Percentiles rank a stretch among this genome's conserved stretches.
Conservation (phyloP, 78 protist genomes). For the Dictyostelium purpureum region DNA sequence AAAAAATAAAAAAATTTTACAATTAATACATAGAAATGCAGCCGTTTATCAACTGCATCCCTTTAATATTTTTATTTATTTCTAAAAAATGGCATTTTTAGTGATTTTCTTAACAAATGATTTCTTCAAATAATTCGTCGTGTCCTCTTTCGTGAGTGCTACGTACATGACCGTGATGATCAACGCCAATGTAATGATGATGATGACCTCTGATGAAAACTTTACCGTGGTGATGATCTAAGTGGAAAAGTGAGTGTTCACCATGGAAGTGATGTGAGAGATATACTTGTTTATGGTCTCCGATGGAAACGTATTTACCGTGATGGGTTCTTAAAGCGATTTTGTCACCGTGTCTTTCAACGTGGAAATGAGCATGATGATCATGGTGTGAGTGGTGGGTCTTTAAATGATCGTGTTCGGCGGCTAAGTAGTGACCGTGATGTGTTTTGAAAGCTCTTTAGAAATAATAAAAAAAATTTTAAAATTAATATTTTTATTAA, state of each 20-base stretch:
- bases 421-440: not conserved
- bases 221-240: not conserved
- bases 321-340: not conserved
- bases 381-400: slow-evolving; percentile 4
- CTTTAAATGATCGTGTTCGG: not conserved
- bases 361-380: not conserved
- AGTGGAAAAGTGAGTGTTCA: slow-evolving; percentile 5
- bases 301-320: slow-evolving; percentile 11
- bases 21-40: no score
- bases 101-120: not conserved
- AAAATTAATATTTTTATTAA: not conserved
- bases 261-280: slow-evolving; percentile 7
- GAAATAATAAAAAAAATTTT: not conserved
- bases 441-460: slow-evolving; percentile 14
- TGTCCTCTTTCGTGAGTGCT: not conserved
- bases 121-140: not conserved
- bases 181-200: not conserved
- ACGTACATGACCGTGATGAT: slow-evolving; percentile 1
- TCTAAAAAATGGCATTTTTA: no score
- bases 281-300: slow-evolving; percentile 1
- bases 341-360: not conserved
- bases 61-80: no score
- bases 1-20: no score
- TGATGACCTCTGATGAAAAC: slow-evolving; percentile 8
- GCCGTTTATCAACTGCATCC: no score